Evolutionary conservation across 2,329 filamentous ascomycete genomes (phyloP), one percentile per base, ranked within the genome.

Genomic region (Knufia petricola): DNA sequence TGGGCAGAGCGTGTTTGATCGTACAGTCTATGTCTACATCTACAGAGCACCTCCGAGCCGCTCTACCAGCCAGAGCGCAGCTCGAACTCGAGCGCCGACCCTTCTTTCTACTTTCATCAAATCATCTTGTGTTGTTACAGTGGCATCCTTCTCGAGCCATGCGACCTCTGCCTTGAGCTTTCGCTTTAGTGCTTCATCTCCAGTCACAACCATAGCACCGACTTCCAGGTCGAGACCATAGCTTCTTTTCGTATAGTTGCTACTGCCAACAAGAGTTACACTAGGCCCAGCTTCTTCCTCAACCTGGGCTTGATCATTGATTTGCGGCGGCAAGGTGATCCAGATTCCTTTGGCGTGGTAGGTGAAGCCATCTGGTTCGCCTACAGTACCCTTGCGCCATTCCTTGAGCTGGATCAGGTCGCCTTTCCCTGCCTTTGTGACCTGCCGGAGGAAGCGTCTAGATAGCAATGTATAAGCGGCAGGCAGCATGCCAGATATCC

Each of bases 21-120:
- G 15, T 45, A 32, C 30, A 45, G 21, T 45, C 21, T 43, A 43
- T 31, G 23, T 39, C 15, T 26, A 95, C 62, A 96, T 39, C 15
- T 26, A 95, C 62, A 96, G 70, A n/a, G 88, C 88, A 12, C 90
- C 90, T 1, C 90, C 90, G 6, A 95, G 77, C 28, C 87, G 71
- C 58, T 81, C 78, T 3, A 95, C 89, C 66, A 95, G 84, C 87
- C 87, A 94, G 88, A 96, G 95, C 2, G 88, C 87, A 52, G 94
- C 66, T 51, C 87, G 73, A 32, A 98, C 92, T 64, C 87, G 82
- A 61, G 94, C 71, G 1, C 87, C 81, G 1, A 96, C 92, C 50
- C 87, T 81, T 52, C 92, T 76, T 63, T 98, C 92, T 4, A 79
- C 81, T 43, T 73, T 84, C 46, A 84, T 79, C 65, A 95, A 84